phyloP scores from a whole-genome alignment of 139 green algal species.

The Monoraphidium neglectum region DNA sequence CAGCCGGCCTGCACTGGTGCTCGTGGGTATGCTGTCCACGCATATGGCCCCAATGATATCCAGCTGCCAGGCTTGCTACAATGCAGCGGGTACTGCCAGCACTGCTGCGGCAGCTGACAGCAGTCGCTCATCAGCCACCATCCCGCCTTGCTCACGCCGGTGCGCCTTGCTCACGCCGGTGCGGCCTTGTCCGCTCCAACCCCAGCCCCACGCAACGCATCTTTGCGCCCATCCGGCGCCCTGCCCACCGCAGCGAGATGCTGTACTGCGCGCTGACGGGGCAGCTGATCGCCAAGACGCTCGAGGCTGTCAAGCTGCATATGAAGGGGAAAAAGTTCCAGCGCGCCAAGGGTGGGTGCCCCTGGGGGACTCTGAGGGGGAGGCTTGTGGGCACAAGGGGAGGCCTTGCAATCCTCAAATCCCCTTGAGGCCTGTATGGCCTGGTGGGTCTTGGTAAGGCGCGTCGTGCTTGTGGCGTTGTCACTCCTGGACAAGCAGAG shows the following conservation, averaged over 20 bases:
- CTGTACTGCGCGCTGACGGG: constrained; percentile 81
- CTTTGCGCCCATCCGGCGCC: neutral
- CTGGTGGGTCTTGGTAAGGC: constrained; percentile 5
- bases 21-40: no score
- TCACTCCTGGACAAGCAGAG: constrained; percentile 5
- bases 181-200: no score
- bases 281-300: constrained; percentile 68
- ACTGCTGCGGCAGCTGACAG: neutral
- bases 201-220: no score
- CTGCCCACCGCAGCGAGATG: constrained; percentile 49
- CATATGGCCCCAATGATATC: no score
- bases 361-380: no score
- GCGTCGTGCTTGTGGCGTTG: neutral
- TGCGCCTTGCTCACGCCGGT: no score
- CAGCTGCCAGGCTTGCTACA: neutral
- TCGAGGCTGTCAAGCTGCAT: constrained; percentile 70
- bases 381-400: neutral
- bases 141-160: no score
- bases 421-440: constrained; percentile 11
- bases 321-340: constrained; percentile 67
- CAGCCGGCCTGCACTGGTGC: no score
- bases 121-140: neutral
- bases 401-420: neutral
- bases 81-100: neutral
- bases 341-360: constrained; percentile 50